Evolutionary conservation across 192 early-diverging fungal species (phyloP), one percentile per base, ranked within the genome.

Genomic region (Entomortierella chlamydospora): DNA sequence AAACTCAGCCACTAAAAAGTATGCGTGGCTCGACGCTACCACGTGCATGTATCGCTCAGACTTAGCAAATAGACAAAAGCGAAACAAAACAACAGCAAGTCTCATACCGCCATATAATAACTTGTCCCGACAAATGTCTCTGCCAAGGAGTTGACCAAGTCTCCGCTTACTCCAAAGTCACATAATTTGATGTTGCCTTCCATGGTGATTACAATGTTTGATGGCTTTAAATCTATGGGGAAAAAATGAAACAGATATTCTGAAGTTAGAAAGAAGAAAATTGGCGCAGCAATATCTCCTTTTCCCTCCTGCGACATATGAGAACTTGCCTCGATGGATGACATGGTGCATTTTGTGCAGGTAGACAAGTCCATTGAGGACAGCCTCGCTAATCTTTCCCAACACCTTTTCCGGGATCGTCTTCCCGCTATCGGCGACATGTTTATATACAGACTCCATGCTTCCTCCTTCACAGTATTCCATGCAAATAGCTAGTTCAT

Each of bases 121-220:
- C 93, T 93, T 10, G 98, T 99, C 23, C 98, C 98, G 0, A 95
- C 93, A 88, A 99, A 99, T 5, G 96, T 99, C 57, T 94, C 88
- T 11, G 95, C 98, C 31, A 92, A 71, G 13, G 95, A 95, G 63
- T 97, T 91, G 54, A 94, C 90, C 31, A 96, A 73, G 81, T 97
- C 91, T 18, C 95, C 94, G 10, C 92, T 94, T 2, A 99, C 98
- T 33, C 97, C 97, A 83, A 99, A 97, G 81, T 99, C 97, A 53
- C 95, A 97, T 43, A 99, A 88, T 74, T 98, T 99, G 72, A 98
- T 93, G 63, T 96, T 88, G 20, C 98, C 98, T 9, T 86, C 82
- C 50, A 89, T 88, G 20, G 97, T 96, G 13, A 99, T 85, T 31
- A 99, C 79, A 70, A 99, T 97, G 81, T 99, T 99, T 26, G 95